Evolutionary conservation across 2,329 filamentous ascomycete species (phyloP).

Genomic region (Chrysoporthe cubensis): DNA sequence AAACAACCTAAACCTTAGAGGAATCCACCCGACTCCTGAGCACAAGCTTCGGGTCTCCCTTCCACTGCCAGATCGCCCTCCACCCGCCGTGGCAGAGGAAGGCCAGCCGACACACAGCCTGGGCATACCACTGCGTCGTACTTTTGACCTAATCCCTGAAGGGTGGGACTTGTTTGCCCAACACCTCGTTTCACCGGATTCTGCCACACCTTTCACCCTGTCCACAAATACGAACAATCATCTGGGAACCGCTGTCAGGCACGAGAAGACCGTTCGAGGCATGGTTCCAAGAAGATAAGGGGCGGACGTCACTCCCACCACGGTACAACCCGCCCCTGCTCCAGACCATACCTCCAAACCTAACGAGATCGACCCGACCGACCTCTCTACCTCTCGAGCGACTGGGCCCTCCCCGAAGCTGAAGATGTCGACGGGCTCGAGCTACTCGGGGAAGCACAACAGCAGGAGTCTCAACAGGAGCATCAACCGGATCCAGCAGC

Average conservation of each 20-base stretch:
- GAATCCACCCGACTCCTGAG: slow-evolving; percentile 9
- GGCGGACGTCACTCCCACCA: slow-evolving; percentile 29
- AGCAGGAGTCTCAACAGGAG: slow-evolving; percentile 50
- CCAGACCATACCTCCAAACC: background rate
- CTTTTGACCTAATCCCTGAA: slow-evolving; percentile 1
- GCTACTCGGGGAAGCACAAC: slow-evolving; percentile 49
- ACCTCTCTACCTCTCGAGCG: slow-evolving; percentile 16
- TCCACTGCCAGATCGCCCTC: slow-evolving; percentile 11
- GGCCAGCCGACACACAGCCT: background rate
- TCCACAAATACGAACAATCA: background rate
- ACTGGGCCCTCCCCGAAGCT: slow-evolving; percentile 3
- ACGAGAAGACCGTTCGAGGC: slow-evolving; percentile 15
- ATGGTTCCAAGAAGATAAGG: slow-evolving; percentile 27
- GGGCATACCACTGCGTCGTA: background rate
- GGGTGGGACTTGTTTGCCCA: slow-evolving; percentile 9
- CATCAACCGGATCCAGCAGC: slow-evolving; percentile 47
- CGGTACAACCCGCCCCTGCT: slow-evolving; percentile 21
- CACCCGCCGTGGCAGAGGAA: background rate
- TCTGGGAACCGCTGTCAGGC: slow-evolving; percentile 1
- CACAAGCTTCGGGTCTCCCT: slow-evolving; percentile 11
- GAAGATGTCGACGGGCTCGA: slow-evolving; percentile 57
- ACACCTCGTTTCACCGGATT: slow-evolving; percentile 6
- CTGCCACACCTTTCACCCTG: background rate
- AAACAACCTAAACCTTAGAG: slow-evolving; percentile 9
- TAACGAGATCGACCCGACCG: background rate